phyloP scores from a whole-genome alignment of 306 rosid species.

The Cucurbita pepo region DNA sequence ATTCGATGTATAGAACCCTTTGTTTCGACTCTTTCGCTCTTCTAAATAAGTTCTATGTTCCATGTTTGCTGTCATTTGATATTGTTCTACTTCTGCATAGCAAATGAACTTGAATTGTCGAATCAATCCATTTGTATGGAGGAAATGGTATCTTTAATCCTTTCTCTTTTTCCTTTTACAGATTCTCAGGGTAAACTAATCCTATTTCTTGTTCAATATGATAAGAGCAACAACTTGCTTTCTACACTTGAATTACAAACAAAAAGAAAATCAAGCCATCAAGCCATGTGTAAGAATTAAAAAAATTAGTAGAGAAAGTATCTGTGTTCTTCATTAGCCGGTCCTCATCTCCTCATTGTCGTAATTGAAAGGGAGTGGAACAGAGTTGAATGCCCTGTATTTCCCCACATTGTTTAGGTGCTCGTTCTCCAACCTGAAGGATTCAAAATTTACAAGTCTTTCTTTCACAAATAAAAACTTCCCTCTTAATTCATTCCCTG shows the following conservation, averaged over 20 bases:
- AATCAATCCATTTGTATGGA: background rate
- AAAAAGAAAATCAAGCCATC: background rate
- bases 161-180: background rate
- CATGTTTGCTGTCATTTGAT: background rate
- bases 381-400: conserved; percentile 59
- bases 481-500: background rate
- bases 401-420: conserved; percentile 68
- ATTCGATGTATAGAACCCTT: background rate
- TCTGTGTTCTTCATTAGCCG: background rate
- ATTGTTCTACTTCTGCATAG: background rate
- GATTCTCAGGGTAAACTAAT: background rate
- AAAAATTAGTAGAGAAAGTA: background rate
- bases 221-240: background rate
- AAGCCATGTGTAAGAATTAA: background rate
- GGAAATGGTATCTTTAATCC: background rate
- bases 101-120: background rate
- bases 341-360: conserved; percentile 9
- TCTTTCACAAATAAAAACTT: background rate
- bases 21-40: too few relatives aligned
- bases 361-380: conserved; percentile 54
- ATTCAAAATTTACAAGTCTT: background rate
- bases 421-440: conserved; percentile 44
- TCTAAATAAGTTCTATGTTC: background rate
- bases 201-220: background rate
- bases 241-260: background rate